Conservation (phyloP, 495 filamentous ascomycete genomes). For the Penicillium steckii region DNA sequence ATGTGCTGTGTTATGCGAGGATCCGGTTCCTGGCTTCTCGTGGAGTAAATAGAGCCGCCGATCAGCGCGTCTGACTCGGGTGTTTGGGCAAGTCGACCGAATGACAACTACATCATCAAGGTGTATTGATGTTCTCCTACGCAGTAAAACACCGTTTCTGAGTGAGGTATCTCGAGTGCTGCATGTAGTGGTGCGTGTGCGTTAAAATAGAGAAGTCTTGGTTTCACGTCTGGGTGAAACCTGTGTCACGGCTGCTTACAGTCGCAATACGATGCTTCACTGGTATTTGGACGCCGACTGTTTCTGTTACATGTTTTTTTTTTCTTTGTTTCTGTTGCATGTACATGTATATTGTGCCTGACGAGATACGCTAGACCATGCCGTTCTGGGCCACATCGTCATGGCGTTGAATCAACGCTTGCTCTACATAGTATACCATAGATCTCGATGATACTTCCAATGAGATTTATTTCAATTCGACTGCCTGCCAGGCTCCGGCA, state of each 20-base stretch:
- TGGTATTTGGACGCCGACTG: slow-evolving; percentile 3
- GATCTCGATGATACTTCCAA: not conserved
- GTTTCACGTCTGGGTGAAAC: not conserved
- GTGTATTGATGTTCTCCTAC: not conserved
- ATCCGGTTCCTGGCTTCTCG: not conserved
- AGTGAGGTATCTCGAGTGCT: too few species aligned
- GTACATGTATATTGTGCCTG: too few species aligned
- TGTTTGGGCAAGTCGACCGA: not conserved
- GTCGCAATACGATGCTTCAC: not conserved
- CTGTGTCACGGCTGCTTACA: not conserved
- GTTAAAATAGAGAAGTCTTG: not conserved
- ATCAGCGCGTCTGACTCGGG: not conserved
- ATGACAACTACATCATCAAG: not conserved
- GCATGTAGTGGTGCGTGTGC: not conserved
- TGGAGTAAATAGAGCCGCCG: not conserved
- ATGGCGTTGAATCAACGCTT: not conserved
- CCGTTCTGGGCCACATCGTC: not conserved
- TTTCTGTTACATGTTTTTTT: not conserved
- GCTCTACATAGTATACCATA: not conserved
- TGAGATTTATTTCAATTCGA: slow-evolving; percentile 6
- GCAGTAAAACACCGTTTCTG: too few species aligned
- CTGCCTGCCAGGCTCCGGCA: slow-evolving; percentile 4
- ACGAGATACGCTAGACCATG: not conserved
- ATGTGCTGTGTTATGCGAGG: not conserved
- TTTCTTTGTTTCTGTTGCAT: not conserved